Percentiles rank a stretch among this genome's conserved stretches.
Evolutionary conservation across 164 flowering plant species (phyloP).

Genomic region (Cinnamomum micranthum): DNA sequence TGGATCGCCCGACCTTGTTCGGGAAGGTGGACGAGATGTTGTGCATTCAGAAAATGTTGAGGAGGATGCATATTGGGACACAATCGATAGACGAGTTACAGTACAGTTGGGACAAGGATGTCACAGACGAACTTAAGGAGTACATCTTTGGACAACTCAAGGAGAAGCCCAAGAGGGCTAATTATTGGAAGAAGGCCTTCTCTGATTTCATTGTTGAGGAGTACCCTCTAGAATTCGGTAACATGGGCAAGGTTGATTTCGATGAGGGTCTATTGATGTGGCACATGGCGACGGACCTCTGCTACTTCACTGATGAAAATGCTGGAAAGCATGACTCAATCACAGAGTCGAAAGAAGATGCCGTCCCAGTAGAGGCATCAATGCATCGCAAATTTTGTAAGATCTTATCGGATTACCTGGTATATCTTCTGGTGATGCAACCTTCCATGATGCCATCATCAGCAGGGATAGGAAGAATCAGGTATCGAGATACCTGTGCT

Average conservation of each 20-base stretch:
- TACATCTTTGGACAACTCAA: not conserved
- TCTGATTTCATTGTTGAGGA: not conserved
- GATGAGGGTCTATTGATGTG: constrained; percentile 5
- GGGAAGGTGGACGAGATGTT: not conserved
- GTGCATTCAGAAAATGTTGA: not conserved
- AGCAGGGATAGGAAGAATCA: not conserved
- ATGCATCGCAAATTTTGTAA: not conserved
- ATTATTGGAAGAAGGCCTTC: no score
- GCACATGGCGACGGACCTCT: constrained; percentile 13
- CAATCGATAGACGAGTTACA: not conserved
- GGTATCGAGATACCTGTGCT: constrained; percentile 1
- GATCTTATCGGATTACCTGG: constrained; percentile 4
- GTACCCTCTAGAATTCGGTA: not conserved
- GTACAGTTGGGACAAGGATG: not conserved
- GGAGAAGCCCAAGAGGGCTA: not conserved
- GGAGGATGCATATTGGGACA: not conserved
- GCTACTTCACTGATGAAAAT: not conserved
- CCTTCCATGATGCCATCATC: not conserved
- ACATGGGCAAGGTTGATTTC: not conserved
- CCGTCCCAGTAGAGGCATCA: not conserved
- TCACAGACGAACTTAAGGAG: not conserved
- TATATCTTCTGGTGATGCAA: constrained; percentile 8
- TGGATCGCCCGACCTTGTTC: not conserved
- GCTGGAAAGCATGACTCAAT: no score
- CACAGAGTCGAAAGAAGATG: not conserved